Percentiles rank a stretch among this genome's conserved stretches.
phyloP scores from a whole-genome alignment of 2,329 filamentous ascomycete species.

The Iodosphaeria phyllophila region DNA sequence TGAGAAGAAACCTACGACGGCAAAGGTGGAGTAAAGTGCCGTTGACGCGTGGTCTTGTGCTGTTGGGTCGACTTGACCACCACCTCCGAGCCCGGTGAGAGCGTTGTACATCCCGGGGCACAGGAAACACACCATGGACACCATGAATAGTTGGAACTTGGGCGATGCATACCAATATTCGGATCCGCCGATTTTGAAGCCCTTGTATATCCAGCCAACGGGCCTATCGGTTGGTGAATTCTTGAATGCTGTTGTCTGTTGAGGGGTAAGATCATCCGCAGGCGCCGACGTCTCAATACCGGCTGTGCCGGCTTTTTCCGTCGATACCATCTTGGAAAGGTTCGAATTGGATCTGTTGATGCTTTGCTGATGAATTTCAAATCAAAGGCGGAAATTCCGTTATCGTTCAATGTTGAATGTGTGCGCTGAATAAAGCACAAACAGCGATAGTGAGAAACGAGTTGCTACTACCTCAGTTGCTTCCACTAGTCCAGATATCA shows the following conservation, averaged over 20 bases:
- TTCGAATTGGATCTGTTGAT: neutral
- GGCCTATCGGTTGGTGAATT: conserved; percentile 16
- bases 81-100: conserved; percentile 44
- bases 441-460: too few relatives aligned
- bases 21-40: conserved; percentile 29
- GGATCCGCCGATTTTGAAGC: conserved; percentile 30
- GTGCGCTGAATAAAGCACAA: too few relatives aligned
- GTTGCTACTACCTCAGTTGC: too few relatives aligned
- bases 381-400: too few relatives aligned
- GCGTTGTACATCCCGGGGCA: conserved; percentile 61
- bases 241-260: conserved; percentile 1
- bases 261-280: neutral
- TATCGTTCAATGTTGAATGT: too few relatives aligned
- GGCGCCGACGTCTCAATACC: neutral
- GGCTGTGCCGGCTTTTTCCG: neutral
- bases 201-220: conserved; percentile 49
- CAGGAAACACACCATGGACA: conserved; percentile 51
- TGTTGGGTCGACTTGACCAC: conserved; percentile 34
- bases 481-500: too few relatives aligned
- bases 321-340: neutral
- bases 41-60: conserved; percentile 40
- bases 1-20: conserved; percentile 48
- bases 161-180: conserved; percentile 57
- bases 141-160: conserved; percentile 51
- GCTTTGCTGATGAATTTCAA: neutral